phyloP scores from a whole-genome alignment of 208 protist genomes.

The Leishmania turanica region DNA sequence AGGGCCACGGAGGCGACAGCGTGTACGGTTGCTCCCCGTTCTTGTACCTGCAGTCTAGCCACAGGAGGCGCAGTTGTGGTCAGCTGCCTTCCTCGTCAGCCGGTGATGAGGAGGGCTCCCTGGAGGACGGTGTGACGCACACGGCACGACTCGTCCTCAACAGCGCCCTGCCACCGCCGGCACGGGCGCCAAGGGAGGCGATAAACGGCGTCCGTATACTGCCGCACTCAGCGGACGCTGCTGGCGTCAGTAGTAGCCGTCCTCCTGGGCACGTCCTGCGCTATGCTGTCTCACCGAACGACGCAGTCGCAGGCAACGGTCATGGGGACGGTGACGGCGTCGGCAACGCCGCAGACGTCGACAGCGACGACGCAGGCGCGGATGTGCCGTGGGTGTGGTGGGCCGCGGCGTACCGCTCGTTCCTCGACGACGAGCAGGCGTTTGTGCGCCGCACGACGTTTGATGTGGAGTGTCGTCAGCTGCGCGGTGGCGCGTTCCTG shows the following conservation, averaged over 20 bases:
- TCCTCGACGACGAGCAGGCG: slow-evolving; percentile 72
- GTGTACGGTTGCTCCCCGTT: slow-evolving; percentile 9
- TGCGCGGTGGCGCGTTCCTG: slow-evolving; percentile 21
- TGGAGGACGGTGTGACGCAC: slow-evolving; percentile 20
- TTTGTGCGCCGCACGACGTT: slow-evolving; percentile 82
- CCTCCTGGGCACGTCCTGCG: not conserved
- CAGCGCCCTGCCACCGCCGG: slow-evolving; percentile 33
- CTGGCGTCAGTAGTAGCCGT: not conserved
- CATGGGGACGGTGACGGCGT: not conserved
- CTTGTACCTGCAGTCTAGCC: slow-evolving; percentile 6
- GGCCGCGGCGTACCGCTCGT: slow-evolving; percentile 72
- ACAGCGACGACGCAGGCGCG: slow-evolving; percentile 12
- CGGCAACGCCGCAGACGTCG: too few species aligned
- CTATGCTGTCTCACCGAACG: not conserved
- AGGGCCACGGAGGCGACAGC: not conserved
- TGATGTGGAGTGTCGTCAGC: slow-evolving; percentile 70
- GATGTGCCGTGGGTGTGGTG: slow-evolving; percentile 70
- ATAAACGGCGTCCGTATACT: not conserved
- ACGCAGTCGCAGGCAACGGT: not conserved
- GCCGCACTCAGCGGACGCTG: not conserved
- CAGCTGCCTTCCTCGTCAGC: not conserved
- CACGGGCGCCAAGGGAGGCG: slow-evolving; percentile 5
- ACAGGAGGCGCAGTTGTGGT: not conserved
- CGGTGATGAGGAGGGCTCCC: not conserved
- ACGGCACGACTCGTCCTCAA: slow-evolving; percentile 28